Conservation (phyloP, 148 eudicot species). For the Pharnaceum exiguum region DNA sequence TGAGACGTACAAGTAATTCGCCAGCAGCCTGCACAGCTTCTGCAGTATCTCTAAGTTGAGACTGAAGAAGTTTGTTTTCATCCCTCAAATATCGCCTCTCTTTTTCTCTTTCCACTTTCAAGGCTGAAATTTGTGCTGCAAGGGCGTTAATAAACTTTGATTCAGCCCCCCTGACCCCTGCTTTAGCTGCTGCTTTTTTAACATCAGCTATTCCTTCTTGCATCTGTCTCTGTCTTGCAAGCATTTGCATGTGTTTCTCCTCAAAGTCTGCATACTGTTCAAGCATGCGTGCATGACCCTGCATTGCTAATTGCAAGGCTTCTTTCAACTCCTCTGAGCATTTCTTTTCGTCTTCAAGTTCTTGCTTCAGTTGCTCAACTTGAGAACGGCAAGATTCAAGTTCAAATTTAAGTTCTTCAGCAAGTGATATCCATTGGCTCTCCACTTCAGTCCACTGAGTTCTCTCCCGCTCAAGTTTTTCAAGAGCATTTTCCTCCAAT, state of each 20-base stretch:
- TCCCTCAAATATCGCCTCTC: slow-evolving; percentile 78
- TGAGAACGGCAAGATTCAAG: slow-evolving; percentile 58
- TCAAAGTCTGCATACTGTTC: slow-evolving; percentile 94
- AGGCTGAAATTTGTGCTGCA: slow-evolving; percentile 80
- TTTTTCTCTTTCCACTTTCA: slow-evolving; percentile 81
- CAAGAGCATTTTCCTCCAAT: slow-evolving; percentile 37
- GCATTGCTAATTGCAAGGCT: slow-evolving; percentile 92
- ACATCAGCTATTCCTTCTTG: slow-evolving; percentile 90
- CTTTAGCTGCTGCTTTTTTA: slow-evolving; percentile 83
- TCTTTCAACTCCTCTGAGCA: slow-evolving; percentile 91
- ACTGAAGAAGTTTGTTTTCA: slow-evolving; percentile 77
- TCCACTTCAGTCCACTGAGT: slow-evolving; percentile 67
- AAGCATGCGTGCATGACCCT: slow-evolving; percentile 96
- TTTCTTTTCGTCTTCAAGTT: slow-evolving; percentile 66
- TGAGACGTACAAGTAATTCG: slow-evolving; percentile 89
- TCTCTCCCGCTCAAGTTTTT: slow-evolving; percentile 62
- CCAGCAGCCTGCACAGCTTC: slow-evolving; percentile 99
- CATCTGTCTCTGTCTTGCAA: slow-evolving; percentile 65
- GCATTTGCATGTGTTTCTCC: slow-evolving; percentile 83
- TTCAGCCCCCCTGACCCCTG: slow-evolving; percentile 82
- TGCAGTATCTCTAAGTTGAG: slow-evolving; percentile 89
- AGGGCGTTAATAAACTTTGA: slow-evolving; percentile 87
- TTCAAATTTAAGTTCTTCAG: slow-evolving; percentile 70
- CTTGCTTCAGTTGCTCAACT: slow-evolving; percentile 53
- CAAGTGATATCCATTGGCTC: slow-evolving; percentile 87